These are phyloP conservation scores for Fraxinus pennsylvanica DNA, from an alignment of 257 asterid species.

Conservation along the genomic window DNA sequence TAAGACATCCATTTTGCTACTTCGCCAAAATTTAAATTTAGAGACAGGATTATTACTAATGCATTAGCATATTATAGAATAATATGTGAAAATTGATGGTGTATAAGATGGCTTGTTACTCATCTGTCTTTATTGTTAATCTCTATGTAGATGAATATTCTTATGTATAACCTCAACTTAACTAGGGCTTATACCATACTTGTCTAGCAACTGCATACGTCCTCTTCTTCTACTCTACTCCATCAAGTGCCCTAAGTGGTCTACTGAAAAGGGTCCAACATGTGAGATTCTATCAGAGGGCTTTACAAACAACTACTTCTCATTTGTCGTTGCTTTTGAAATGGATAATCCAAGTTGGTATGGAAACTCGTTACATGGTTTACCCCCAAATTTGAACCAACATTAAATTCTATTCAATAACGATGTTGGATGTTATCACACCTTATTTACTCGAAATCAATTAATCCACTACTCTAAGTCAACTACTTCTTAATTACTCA, in stretches of 20 bases:
- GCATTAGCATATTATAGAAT: no score
- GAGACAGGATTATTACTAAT: neutral
- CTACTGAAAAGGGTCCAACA: neutral
- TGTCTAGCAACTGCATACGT: neutral
- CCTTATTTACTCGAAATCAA: no score
- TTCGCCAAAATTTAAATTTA: neutral
- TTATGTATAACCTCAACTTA: neutral
- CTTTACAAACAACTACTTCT: neutral
- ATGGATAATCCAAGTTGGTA: no score
- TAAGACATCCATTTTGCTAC: neutral
- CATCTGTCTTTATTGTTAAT: neutral
- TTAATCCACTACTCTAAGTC: no score
- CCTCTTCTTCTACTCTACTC: neutral
- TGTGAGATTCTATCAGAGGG: neutral
- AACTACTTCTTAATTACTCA: no score
- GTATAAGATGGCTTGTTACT: neutral
- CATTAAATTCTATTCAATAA: no score
- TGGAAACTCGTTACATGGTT: no score
- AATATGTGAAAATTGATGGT: neutral
- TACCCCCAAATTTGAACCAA: no score
- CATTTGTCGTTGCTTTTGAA: no score
- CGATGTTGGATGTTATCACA: no score
- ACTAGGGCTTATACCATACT: neutral
- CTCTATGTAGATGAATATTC: neutral
- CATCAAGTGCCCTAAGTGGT: neutral